Percentiles rank a stretch among this genome's conserved stretches.
Evolutionary conservation across 2,329 filamentous ascomycete genomes (phyloP).

Genomic region (Calonectria fujianensis): DNA sequence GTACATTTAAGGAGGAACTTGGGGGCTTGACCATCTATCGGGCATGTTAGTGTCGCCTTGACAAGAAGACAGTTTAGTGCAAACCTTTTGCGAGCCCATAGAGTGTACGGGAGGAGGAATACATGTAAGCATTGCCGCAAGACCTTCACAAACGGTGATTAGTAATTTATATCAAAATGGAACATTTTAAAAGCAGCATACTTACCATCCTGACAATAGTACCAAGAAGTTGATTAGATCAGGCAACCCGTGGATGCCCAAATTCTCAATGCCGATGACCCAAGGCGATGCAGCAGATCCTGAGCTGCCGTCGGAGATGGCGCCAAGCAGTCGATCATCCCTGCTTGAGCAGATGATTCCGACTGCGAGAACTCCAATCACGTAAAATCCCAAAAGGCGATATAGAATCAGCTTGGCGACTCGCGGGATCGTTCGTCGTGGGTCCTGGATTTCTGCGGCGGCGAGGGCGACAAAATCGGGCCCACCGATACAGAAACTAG

Average conservation of each 20-base stretch:
- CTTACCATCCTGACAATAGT: conserved; percentile 4
- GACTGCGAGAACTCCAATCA: conserved; percentile 75
- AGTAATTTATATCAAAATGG: background rate
- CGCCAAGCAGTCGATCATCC: conserved; percentile 47
- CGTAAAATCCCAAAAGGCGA: conserved; percentile 80
- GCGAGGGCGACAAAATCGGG: conserved; percentile 75
- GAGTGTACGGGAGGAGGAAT: conserved; percentile 2
- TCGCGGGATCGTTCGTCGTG: conserved; percentile 76
- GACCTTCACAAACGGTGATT: background rate
- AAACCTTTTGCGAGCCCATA: conserved; percentile 16
- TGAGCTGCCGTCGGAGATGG: background rate
- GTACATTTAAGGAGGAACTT: conserved; percentile 18
- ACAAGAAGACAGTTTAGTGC: background rate
- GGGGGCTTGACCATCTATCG: conserved; percentile 4
- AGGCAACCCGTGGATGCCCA: conserved; percentile 69
- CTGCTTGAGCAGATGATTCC: conserved; percentile 72
- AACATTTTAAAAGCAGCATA: rapidly evolving
- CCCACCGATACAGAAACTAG: conserved; percentile 79
- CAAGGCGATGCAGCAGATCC: conserved; percentile 71
- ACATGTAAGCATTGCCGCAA: conserved; percentile 19
- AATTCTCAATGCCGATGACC: conserved; percentile 73
- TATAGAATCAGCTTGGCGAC: conserved; percentile 85
- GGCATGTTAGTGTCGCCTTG: background rate
- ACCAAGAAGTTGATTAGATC: conserved; percentile 72
- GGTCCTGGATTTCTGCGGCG: conserved; percentile 70